Base-by-base conservation (phyloP, 805 yeast genomes). In the Yarrowia deformans region DNA sequence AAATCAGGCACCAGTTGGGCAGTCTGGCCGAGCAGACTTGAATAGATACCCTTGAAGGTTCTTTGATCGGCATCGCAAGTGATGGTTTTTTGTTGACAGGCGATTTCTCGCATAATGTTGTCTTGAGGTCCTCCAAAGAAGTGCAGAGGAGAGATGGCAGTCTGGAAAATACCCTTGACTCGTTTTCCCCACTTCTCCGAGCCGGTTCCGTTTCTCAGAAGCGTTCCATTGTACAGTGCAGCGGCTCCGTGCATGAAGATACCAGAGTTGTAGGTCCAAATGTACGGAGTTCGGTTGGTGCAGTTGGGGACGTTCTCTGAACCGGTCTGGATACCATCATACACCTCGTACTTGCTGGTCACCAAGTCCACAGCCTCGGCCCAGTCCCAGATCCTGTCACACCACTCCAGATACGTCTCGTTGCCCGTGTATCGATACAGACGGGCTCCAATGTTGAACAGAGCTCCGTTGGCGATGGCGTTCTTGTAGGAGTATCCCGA, bases 401-500 rank as follows among this genome's bases (percentile, higher is more conserved):
- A 89, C 87, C 91, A 89, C 10, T 87, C 90, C 14, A 84, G 84
- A 74, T 91, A 93, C 0, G 92, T 81, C 39, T 83, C 84, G 79
- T 93, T 92, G 45, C 85, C 85, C 1, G 96, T 90, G 78, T 87
- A 93, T 73, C 97, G 83, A 1, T 95, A 95, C 72, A 93, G 83
- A 71, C 98, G 84, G 0, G 97, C 95, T 18, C 90, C 96, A 49
- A 93, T 77, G 73, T 91, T 92, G 85, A 93, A 93, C 68, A 93
- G 81, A 64, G 93, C 90, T 35, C 97, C 98, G 78, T 91, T 93
- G 18, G 96, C 84, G 70, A 93, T 91, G 45, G 97, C 82, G 78
- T 94, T 94, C 79, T 94, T 94, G 79, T 94, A 94, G 78, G 91
- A 90, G 78, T 93, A 94, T 71, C 98, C 99, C 7, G 91, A 84